Base-by-base conservation (phyloP, 495 filamentous ascomycete genomes). In the Penicillium tannophilum region DNA sequence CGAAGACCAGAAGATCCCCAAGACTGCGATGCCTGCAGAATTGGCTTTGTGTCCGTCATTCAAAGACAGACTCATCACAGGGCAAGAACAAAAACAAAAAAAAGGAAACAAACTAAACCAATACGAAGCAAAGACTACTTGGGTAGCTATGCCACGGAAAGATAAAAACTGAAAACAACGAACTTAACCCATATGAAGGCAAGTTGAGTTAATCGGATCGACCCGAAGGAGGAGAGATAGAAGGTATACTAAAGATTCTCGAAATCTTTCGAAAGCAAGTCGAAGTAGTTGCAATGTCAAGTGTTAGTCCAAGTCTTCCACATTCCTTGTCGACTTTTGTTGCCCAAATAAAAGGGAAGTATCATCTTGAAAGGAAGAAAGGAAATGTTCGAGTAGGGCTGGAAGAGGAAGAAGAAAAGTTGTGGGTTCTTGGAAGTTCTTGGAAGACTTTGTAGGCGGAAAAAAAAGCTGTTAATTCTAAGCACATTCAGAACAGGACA, bases 21-120 rank as follows among this genome's bases (percentile, higher is more conserved):
- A 19, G 9, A 17, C 17, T 49, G 47, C 45, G 66, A 61, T 68
- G 63, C 55, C 58, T 59, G 41, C 66, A 66, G 60, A 58, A 68
- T 68, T 68, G 66, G 66, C 66, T 68, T 65, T 46, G 12, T 56
- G 23, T 60, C 54, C 43, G 42, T 56, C 48, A 11, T 7, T 24
- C 1, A 14, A 54, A 53, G 39, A 61, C 39, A 24, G 36, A 45
- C 51, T 66, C 65, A 65, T 65, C 65, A 65, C 35, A 20, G 62
- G 62, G 59, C 39, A 41, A 41, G 0, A 2, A 41, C 16, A 41
- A 56, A 33, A 46, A 19, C 14, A 49, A 31, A 0, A 17, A 7
- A 16, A 41, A 41, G 12, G 3, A 41, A 41, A 39, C 35, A 39
- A 41, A 16, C 7, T 14, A 12, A 1, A 12, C 2, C 12, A 33